A percentile compares a stretch with the other conserved stretches of the same genome.
Evolutionary conservation across 306 rosid genomes (phyloP).

Genomic region (Prunus kanzakura): DNA sequence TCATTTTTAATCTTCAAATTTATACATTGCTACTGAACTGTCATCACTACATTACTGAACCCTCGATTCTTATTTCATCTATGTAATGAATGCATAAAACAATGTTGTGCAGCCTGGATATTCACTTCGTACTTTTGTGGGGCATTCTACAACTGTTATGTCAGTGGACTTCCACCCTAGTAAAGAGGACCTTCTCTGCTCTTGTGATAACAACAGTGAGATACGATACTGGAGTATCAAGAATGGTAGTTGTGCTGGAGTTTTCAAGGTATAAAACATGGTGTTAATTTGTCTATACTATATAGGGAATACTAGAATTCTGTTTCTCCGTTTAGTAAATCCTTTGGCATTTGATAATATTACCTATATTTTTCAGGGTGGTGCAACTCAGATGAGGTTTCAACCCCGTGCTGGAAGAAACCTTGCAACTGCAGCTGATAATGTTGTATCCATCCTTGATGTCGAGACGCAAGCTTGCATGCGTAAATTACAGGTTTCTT

Average conservation of each 20-base stretch:
- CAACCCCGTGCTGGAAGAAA: conserved; percentile 68
- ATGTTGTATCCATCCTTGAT: conserved; percentile 54
- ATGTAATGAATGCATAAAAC: conserved; percentile 17
- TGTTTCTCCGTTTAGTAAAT: neutral
- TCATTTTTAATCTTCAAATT: neutral
- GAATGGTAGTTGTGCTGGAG: conserved; percentile 64
- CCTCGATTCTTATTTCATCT: neutral
- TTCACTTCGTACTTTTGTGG: conserved; percentile 68
- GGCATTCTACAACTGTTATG: conserved; percentile 58
- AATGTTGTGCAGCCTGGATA: conserved; percentile 56
- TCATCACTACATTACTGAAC: neutral
- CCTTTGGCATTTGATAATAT: conserved; percentile 3
- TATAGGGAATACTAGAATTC: neutral
- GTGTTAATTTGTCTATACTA: conserved; percentile 11
- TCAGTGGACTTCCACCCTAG: conserved; percentile 87
- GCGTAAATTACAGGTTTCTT: conserved; percentile 53
- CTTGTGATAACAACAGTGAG: conserved; percentile 65
- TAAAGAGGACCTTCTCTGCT: conserved; percentile 68
- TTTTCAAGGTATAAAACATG: conserved; percentile 53
- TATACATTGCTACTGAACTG: neutral
- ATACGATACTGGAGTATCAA: conserved; percentile 77
- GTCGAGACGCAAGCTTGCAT: conserved; percentile 53
- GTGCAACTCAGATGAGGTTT: conserved; percentile 74
- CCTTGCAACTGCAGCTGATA: conserved; percentile 66
- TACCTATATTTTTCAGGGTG: conserved; percentile 51